Conservation (phyloP, 2,329 filamentous ascomycete species). For the Neoscytalidium dimidiatum region DNA sequence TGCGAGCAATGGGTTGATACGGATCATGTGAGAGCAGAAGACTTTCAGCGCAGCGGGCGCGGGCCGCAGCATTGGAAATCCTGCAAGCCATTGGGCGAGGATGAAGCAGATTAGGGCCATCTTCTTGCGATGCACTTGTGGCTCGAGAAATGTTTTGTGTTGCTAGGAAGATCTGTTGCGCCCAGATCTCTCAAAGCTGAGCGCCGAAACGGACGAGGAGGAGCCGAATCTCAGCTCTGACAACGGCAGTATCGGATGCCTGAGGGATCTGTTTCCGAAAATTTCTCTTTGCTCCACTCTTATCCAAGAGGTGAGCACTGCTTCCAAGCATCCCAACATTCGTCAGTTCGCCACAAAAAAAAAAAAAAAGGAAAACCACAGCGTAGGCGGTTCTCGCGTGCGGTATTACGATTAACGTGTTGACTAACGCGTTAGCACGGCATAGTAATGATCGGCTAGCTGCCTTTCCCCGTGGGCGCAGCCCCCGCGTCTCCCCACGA, state of each 20-base stretch:
- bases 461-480: slow-evolving; percentile 10
- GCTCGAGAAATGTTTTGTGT: neutral
- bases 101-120: neutral
- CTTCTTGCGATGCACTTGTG: neutral
- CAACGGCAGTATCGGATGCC: neutral
- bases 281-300: neutral
- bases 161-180: neutral
- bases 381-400: neutral
- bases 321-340: neutral
- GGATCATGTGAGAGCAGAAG: neutral
- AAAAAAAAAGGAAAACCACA: too few species aligned
- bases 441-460: slow-evolving; percentile 5
- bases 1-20: too few species aligned
- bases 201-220: neutral
- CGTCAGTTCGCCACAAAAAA: neutral
- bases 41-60: neutral
- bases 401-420: neutral
- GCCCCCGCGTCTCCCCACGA: slow-evolving; percentile 2
- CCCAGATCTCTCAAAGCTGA: neutral
- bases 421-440: slow-evolving; percentile 2
- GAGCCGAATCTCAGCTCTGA: neutral
- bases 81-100: neutral
- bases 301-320: neutral
- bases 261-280: neutral
- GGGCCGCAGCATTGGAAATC: neutral